These are phyloP conservation scores for Arabidopsis suecica DNA, from an alignment of 345 rosid species.

Conservation along the genomic window DNA sequence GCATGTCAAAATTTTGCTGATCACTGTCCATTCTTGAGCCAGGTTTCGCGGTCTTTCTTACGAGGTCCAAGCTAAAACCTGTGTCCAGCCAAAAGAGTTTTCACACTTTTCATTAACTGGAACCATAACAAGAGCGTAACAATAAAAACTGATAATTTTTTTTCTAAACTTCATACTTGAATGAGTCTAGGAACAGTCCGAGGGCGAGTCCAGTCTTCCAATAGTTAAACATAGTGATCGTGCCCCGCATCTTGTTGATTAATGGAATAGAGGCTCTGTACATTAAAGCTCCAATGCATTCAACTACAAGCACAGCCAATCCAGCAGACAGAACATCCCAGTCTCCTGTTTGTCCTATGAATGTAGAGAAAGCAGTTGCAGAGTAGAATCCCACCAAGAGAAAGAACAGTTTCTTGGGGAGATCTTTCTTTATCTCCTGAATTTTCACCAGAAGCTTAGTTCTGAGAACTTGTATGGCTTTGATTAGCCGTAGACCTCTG, in stretches of 20 bases:
- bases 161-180: slow-evolving; percentile 62
- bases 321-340: slow-evolving; percentile 98
- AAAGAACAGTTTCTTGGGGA: slow-evolving; percentile 76
- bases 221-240: slow-evolving; percentile 74
- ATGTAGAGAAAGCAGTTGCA: slow-evolving; percentile 61
- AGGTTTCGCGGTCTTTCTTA: neutral
- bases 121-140: slow-evolving; percentile 17
- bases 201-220: slow-evolving; percentile 93
- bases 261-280: slow-evolving; percentile 66
- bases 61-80: slow-evolving; percentile 41
- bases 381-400: slow-evolving; percentile 90
- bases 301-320: slow-evolving; percentile 75
- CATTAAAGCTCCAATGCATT: slow-evolving; percentile 93
- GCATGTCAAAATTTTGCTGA: slow-evolving; percentile 19
- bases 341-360: slow-evolving; percentile 97
- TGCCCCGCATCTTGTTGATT: slow-evolving; percentile 54
- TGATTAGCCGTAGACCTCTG: slow-evolving; percentile 66
- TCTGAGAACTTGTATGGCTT: slow-evolving; percentile 63
- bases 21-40: slow-evolving; percentile 23
- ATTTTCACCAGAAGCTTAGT: slow-evolving; percentile 59
- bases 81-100: slow-evolving; percentile 31
- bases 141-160: slow-evolving; percentile 32
- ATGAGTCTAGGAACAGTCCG: slow-evolving; percentile 95
- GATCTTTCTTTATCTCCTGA: slow-evolving; percentile 63
- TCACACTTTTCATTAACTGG: slow-evolving; percentile 1